These are phyloP conservation scores for Fraxinus albicans DNA, from an alignment of 305 asterid genomes.

Conservation along the genomic window DNA sequence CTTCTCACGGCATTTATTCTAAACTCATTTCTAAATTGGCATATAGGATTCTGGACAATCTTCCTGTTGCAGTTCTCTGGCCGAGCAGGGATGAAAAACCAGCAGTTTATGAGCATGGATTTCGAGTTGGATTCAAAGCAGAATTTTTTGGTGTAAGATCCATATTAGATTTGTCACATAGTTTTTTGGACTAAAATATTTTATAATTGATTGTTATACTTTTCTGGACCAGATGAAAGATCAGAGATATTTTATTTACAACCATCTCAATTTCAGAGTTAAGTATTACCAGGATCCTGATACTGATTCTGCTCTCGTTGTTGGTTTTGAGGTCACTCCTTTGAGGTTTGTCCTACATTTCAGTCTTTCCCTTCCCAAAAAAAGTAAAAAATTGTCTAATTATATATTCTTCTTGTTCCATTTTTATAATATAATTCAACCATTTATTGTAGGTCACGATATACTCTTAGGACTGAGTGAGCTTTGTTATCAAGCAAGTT, in stretches of 20 bases:
- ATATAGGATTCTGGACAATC: slow-evolving; percentile 53
- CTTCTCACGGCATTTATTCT: neutral
- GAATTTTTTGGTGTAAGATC: slow-evolving; percentile 45
- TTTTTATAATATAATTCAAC: neutral
- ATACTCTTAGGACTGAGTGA: neutral
- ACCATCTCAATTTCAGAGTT: slow-evolving; percentile 58
- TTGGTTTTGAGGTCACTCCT: slow-evolving; percentile 64
- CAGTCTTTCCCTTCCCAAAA: neutral
- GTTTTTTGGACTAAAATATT: neutral
- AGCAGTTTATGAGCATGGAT: slow-evolving; percentile 45
- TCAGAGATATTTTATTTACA: slow-evolving; percentile 42
- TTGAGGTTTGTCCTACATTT: slow-evolving; percentile 35
- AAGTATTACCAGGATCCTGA: slow-evolving; percentile 50
- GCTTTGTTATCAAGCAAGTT: neutral
- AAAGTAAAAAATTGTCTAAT: neutral
- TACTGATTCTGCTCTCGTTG: slow-evolving; percentile 45
- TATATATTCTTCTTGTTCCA: neutral
- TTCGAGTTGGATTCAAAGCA: slow-evolving; percentile 45
- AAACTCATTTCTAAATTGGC: neutral
- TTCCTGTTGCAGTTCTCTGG: slow-evolving; percentile 55
- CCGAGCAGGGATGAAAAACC: slow-evolving; percentile 32
- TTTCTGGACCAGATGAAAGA: slow-evolving; percentile 40
- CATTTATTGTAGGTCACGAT: neutral
- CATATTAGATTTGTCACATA: neutral
- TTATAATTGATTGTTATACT: neutral